A percentile compares a stretch with the other conserved stretches of the same genome.
Conservation (phyloP, 1,139 yeast genomes). For the Geotrichum phurueaensis region DNA sequence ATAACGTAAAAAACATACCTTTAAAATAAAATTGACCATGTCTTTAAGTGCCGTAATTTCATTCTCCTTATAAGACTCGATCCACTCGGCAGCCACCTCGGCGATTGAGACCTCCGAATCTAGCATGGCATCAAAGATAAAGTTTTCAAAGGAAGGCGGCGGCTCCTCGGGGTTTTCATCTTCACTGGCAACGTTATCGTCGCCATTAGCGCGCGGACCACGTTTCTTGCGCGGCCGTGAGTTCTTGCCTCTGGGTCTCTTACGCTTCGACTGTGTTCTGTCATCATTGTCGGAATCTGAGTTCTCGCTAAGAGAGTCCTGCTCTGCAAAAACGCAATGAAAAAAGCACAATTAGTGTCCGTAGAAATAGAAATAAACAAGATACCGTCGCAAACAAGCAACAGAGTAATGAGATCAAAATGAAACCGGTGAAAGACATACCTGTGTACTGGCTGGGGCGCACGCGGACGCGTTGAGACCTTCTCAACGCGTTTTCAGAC, state of each 20-base stretch:
- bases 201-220: conserved; percentile 1
- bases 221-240: conserved; percentile 7
- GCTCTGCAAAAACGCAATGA: conserved; percentile 1
- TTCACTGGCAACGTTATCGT: not conserved
- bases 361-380: not conserved
- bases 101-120: conserved; percentile 47
- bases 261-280: conserved; percentile 1
- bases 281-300: not conserved
- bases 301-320: conserved; percentile 6
- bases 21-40: conserved; percentile 60
- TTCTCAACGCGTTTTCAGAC: not conserved
- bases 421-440: not conserved
- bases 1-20: conserved; percentile 30
- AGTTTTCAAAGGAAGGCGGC: conserved; percentile 13
- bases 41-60: conserved; percentile 49
- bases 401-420: not conserved
- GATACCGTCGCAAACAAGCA: not conserved
- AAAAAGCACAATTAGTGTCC: not conserved
- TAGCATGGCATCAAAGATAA: conserved; percentile 25
- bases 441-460: conserved; percentile 6
- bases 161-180: conserved; percentile 8
- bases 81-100: conserved; percentile 66
- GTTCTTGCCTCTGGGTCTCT: not conserved
- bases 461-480: conserved; percentile 11
- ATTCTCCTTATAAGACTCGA: conserved; percentile 47